Percentiles rank a stretch among this genome's conserved stretches.
Evolutionary conservation across 371 early-diverging fungal genomes (phyloP).

Genomic region (Sporodiniella umbellata): DNA sequence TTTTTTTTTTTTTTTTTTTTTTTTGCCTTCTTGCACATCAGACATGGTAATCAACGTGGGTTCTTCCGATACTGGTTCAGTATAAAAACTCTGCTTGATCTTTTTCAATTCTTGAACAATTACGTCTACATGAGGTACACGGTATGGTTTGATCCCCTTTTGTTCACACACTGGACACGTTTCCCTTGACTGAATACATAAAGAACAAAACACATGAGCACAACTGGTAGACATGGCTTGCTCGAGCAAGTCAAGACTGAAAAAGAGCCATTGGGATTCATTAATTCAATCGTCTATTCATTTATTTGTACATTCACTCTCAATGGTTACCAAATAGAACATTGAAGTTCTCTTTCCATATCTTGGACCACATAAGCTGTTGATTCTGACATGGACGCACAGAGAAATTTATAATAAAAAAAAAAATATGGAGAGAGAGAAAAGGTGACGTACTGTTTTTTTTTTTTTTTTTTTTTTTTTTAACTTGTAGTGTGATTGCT

Average conservation of each 20-base stretch:
- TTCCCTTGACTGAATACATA: not conserved
- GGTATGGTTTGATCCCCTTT: not conserved
- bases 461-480: too few relatives aligned
- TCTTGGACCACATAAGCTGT: not conserved
- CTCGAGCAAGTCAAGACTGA: not conserved
- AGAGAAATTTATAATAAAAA: not conserved
- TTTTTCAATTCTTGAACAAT: slow-evolving; percentile 5
- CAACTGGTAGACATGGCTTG: slow-evolving; percentile 6
- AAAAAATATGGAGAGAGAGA: not conserved
- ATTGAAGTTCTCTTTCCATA: not conserved
- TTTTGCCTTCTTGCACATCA: not conserved
- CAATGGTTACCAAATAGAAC: not conserved
- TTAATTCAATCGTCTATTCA: too few relatives aligned
- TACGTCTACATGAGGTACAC: not conserved
- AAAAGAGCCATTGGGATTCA: too few relatives aligned
- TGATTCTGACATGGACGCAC: not conserved
- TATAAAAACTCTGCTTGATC: slow-evolving; percentile 4
- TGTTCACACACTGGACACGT: slow-evolving; percentile 6
- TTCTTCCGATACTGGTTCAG: not conserved
- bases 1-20: too few relatives aligned
- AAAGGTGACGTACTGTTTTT: too few relatives aligned
- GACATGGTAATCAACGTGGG: not conserved
- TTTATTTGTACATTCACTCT: not conserved
- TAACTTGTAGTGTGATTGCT: not conserved
- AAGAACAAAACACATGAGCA: slow-evolving; percentile 10